phyloP scores from a whole-genome alignment of 306 rosid species.

The Fragaria ananassa region DNA sequence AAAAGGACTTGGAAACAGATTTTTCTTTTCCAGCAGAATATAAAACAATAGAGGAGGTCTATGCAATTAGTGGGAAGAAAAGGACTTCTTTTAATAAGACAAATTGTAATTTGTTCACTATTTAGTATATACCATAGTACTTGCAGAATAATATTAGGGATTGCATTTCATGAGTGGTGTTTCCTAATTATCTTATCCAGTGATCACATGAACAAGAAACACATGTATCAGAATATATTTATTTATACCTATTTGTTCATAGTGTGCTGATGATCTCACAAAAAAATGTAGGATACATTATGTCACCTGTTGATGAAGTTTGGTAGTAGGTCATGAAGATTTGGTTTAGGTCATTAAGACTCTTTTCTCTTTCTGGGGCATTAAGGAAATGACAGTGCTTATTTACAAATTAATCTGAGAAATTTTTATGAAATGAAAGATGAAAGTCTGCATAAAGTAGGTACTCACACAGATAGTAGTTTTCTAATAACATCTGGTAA shows the following conservation, averaged over 20 bases:
- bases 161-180: conserved; percentile 13
- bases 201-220: conserved; percentile 2
- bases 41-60: background rate
- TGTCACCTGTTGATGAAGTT: conserved; percentile 21
- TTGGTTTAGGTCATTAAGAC: conserved; percentile 5
- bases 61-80: background rate
- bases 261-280: conserved; percentile 15
- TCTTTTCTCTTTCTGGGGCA: background rate
- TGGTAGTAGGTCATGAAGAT: conserved; percentile 22
- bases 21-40: conserved; percentile 8
- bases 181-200: conserved; percentile 26
- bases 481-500: background rate
- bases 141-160: background rate
- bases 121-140: background rate
- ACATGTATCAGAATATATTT: background rate
- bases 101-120: background rate
- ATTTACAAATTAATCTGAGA: background rate
- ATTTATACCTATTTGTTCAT: background rate
- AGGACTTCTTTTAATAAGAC: background rate
- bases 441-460: conserved; percentile 3
- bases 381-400: background rate
- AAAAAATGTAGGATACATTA: conserved; percentile 13
- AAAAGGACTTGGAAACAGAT: background rate
- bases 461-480: background rate
- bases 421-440: background rate